A percentile compares a stretch with the other conserved stretches of the same genome.
Evolutionary conservation across 148 eudicot genomes (phyloP).

Genomic region (Rhododendron ferrugineum): DNA sequence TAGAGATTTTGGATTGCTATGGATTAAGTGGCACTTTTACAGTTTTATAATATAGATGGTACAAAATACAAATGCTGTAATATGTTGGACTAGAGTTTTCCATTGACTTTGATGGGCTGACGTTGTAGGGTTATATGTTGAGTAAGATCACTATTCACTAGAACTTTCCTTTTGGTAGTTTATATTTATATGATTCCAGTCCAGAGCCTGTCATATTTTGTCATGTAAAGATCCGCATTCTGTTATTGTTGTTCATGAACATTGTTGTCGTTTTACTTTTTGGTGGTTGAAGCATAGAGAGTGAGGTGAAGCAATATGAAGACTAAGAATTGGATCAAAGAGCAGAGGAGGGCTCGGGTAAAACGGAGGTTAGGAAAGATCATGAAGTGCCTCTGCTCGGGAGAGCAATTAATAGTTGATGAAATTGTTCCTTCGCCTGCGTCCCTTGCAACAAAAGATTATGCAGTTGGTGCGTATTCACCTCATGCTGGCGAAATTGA

Average conservation of each 20-base stretch:
- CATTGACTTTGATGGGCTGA: background rate
- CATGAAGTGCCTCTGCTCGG: constrained; percentile 68
- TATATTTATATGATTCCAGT: background rate
- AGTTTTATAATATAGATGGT: background rate
- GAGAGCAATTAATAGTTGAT: constrained; percentile 40
- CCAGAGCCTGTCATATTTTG: background rate
- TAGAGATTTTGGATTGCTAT: background rate
- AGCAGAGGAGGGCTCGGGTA: constrained; percentile 15
- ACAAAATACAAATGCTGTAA: background rate
- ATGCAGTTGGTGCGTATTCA: constrained; percentile 24
- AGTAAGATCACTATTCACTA: background rate
- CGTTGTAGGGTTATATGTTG: background rate
- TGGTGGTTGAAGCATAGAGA: constrained; percentile 22
- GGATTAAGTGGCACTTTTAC: background rate
- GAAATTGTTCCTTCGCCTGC: constrained; percentile 46
- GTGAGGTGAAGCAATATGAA: constrained; percentile 33
- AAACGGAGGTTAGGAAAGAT: constrained; percentile 31
- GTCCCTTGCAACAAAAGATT: constrained; percentile 44
- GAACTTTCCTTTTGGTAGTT: background rate
- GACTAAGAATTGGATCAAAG: constrained; percentile 24
- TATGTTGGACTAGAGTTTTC: background rate
- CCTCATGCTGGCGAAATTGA: constrained; percentile 38
- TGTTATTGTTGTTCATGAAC: background rate
- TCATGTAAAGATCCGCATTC: background rate
- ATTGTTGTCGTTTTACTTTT: background rate